Evolutionary conservation across 1,284 basidiomycete genomes (phyloP).

Genomic region (Pseudozyma sp.): DNA sequence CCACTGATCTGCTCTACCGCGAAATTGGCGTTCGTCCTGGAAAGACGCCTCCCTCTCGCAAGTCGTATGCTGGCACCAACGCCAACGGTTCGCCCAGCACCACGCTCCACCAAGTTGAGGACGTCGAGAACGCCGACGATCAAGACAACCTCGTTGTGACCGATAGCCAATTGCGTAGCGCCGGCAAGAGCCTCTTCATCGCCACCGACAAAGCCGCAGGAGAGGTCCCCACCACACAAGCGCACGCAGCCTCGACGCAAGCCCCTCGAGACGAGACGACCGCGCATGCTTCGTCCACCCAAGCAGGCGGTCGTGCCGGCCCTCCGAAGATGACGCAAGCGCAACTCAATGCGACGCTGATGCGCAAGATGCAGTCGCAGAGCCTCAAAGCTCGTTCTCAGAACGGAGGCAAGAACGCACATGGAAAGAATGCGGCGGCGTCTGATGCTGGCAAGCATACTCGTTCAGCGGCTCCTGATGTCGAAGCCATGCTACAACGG

Average conservation of each 20-base stretch:
- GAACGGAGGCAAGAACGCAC: constrained; percentile 1
- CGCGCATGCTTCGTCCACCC: constrained; percentile 1
- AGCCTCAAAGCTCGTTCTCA: constrained; percentile 40
- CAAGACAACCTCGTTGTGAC: constrained; percentile 34
- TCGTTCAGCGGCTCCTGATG: constrained; percentile 28
- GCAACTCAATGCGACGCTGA: constrained; percentile 56
- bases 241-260: constrained; percentile 16
- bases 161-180: constrained; percentile 41
- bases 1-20: constrained; percentile 37
- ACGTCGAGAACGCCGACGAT: constrained; percentile 13
- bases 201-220: constrained; percentile 47
- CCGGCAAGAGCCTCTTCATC: constrained; percentile 49
- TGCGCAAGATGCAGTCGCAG: constrained; percentile 52
- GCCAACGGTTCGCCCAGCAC: constrained; percentile 39
- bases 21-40: constrained; percentile 33
- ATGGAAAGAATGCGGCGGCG: constrained; percentile 12
- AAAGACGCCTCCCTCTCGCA: constrained; percentile 21
- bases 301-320: constrained; percentile 13
- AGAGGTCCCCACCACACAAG: constrained; percentile 24
- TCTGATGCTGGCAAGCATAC: neutral
- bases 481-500: constrained; percentile 32
- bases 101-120: constrained; percentile 1
- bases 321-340: constrained; percentile 49
- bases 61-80: constrained; percentile 25
- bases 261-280: constrained; percentile 4